A percentile compares a stretch with the other conserved stretches of the same genome.
These are phyloP conservation scores for Fusarium transvaalense DNA, from an alignment of 2,329 filamentous ascomycete genomes.

Conservation along the genomic window DNA sequence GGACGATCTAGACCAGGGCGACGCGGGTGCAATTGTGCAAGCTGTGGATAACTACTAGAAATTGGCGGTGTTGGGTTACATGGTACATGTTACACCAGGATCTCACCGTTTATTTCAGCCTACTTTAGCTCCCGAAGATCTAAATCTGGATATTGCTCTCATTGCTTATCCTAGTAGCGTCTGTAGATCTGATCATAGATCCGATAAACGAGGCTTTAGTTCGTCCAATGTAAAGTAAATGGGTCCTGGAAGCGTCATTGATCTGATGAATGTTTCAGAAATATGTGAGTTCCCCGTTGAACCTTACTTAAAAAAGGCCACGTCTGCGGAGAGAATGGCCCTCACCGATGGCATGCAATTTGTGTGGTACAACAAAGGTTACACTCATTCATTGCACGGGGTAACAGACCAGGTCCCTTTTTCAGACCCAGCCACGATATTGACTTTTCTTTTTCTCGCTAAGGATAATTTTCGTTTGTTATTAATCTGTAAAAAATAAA, in stretches of 20 bases:
- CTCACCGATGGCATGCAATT: neutral
- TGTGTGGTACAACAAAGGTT: neutral
- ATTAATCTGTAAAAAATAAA: fast-evolving
- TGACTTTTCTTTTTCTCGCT: neutral
- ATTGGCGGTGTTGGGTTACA: neutral
- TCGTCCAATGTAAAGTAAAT: neutral
- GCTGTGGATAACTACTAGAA: conserved; percentile 32
- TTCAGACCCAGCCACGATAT: neutral
- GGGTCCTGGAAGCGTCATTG: conserved; percentile 12
- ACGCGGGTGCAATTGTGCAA: conserved; percentile 42
- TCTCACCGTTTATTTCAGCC: neutral
- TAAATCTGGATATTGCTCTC: neutral
- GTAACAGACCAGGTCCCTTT: neutral
- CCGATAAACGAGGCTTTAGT: neutral
- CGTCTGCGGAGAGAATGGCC: neutral
- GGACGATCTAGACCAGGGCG: conserved; percentile 45
- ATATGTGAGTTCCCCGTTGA: neutral
- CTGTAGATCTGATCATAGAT: conserved; percentile 4
- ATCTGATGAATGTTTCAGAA: neutral
- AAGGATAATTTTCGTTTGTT: neutral
- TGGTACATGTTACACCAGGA: neutral
- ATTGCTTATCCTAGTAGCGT: neutral
- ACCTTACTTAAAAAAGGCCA: neutral
- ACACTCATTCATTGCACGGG: neutral
- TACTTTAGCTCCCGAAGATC: conserved; percentile 9